phyloP scores from a whole-genome alignment of 495 filamentous ascomycete species.

The Penicillium nucicola region DNA sequence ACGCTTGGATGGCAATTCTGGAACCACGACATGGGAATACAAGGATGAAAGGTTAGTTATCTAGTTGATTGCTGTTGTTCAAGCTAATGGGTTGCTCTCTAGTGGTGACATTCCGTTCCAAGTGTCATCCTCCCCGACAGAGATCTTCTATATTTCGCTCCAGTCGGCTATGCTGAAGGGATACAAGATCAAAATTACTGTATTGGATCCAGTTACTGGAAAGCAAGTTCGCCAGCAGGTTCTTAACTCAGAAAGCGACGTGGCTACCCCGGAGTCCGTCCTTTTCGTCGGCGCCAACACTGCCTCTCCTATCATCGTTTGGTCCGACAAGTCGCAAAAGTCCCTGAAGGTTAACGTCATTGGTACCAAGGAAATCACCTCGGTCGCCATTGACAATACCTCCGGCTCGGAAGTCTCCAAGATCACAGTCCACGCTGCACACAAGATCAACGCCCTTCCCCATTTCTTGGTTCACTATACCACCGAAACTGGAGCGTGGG shows the following conservation, averaged over 20 bases:
- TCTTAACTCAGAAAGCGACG: constrained; percentile 70
- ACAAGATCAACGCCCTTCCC: constrained; percentile 61
- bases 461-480: constrained; percentile 86
- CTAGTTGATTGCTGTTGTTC: neutral
- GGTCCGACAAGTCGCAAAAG: constrained; percentile 68
- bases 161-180: constrained; percentile 64
- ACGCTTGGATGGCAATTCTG: constrained; percentile 68
- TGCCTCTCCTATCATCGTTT: constrained; percentile 77
- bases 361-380: constrained; percentile 61
- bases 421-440: constrained; percentile 71
- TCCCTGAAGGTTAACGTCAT: constrained; percentile 77
- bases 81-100: constrained; percentile 20
- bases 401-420: constrained; percentile 58
- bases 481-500: constrained; percentile 67
- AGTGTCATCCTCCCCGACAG: constrained; percentile 69
- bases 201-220: constrained; percentile 68
- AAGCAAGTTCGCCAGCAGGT: constrained; percentile 60
- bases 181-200: constrained; percentile 69
- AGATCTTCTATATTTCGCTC: constrained; percentile 74
- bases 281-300: constrained; percentile 80
- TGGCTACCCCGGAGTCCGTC: constrained; percentile 62
- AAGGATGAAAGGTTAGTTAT: constrained; percentile 53
- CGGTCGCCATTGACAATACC: constrained; percentile 47
- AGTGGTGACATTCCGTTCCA: constrained; percentile 72
- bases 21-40: constrained; percentile 75